A percentile compares a stretch with the other conserved stretches of the same genome.
These are phyloP conservation scores for Aspergillus pseudoterreus DNA, from an alignment of 2,329 filamentous ascomycete species.

Conservation along the genomic window DNA sequence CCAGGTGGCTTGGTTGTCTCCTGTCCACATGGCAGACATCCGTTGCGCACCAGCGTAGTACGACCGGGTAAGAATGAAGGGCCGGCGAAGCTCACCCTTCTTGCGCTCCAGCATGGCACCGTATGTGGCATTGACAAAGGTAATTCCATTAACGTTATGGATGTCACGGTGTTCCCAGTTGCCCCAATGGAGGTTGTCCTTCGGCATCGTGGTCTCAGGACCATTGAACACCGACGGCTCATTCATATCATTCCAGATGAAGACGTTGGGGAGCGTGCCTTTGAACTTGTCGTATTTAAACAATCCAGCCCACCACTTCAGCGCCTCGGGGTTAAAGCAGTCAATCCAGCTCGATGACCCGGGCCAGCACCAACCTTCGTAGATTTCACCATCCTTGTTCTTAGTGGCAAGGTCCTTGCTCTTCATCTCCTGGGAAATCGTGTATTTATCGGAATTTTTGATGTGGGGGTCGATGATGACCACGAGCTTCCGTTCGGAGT, in stretches of 20 bases:
- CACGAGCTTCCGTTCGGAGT: slow-evolving; percentile 83
- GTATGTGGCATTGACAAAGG: slow-evolving; percentile 91
- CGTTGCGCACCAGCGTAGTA: slow-evolving; percentile 92
- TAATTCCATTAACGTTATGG: slow-evolving; percentile 93
- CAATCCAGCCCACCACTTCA: slow-evolving; percentile 84
- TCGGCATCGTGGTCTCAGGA: slow-evolving; percentile 97
- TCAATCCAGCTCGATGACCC: slow-evolving; percentile 96
- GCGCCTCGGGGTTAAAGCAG: slow-evolving; percentile 86
- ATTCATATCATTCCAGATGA: slow-evolving; percentile 99
- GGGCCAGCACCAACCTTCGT: slow-evolving; percentile 98
- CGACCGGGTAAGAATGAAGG: slow-evolving; percentile 87
- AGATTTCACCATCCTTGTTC: slow-evolving; percentile 84
- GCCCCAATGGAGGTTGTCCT: slow-evolving; percentile 89
- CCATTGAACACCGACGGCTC: slow-evolving; percentile 99
- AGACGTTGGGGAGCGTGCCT: slow-evolving; percentile 80
- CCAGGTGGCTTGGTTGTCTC: slow-evolving; percentile 94
- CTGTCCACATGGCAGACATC: slow-evolving; percentile 95
- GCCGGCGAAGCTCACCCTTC: slow-evolving; percentile 77
- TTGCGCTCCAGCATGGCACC: slow-evolving; percentile 79
- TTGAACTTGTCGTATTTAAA: slow-evolving; percentile 88
- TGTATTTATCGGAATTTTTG: slow-evolving; percentile 81
- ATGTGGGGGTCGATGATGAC: slow-evolving; percentile 97
- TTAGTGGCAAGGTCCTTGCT: slow-evolving; percentile 78
- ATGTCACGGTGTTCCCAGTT: slow-evolving; percentile 96
- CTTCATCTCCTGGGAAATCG: slow-evolving; percentile 74